Conservation (phyloP, 805 yeast species). For the Ascoidea rubescens region DNA sequence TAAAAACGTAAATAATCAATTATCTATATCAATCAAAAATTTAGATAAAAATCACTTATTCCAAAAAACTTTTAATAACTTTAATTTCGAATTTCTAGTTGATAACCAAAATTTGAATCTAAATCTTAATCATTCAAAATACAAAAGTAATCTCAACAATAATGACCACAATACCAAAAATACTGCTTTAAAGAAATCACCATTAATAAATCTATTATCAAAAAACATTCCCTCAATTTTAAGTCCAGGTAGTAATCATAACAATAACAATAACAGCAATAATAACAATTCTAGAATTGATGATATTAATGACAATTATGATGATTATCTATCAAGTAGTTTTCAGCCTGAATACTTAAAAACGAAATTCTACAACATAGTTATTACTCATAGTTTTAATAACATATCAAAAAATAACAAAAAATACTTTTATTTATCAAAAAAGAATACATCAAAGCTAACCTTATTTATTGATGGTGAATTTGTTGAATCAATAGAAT, state of each 20-base stretch:
- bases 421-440: constrained; percentile 1
- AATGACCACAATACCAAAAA: background rate
- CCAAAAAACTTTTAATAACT: constrained; percentile 15
- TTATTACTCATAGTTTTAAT: constrained; percentile 14
- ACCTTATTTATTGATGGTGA: constrained; percentile 37
- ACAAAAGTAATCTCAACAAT: background rate
- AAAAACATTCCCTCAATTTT: background rate
- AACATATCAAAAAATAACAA: constrained; percentile 4
- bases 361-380: constrained; percentile 15
- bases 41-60: background rate
- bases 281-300: background rate
- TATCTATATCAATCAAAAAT: constrained; percentile 5
- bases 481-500: constrained; percentile 19
- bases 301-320: background rate
- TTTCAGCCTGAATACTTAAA: background rate
- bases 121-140: background rate
- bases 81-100: constrained; percentile 14
- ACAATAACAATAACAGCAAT: too few relatives aligned
- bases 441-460: constrained; percentile 20
- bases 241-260: background rate
- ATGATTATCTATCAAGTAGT: background rate
- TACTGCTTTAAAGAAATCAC: background rate
- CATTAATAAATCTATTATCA: background rate
- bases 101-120: background rate
- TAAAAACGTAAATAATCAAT: constrained; percentile 2